Evolutionary conservation across 139 green algal genomes (phyloP).

Genomic region (Picochlorum sp.): DNA sequence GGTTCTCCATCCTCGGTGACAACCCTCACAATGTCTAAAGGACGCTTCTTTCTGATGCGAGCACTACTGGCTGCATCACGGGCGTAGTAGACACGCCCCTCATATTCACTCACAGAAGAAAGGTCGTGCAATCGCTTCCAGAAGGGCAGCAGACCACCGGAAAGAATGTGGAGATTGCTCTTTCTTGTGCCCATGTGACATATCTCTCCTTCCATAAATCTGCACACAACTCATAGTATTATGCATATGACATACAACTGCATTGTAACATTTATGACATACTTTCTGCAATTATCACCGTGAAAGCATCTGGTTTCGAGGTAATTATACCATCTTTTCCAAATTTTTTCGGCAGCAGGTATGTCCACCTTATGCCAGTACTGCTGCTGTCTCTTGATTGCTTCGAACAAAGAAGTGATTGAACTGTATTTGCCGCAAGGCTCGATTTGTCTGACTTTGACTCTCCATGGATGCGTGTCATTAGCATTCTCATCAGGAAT

Average conservation of each 20-base stretch:
- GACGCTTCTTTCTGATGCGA: neutral
- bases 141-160: constrained; percentile 18
- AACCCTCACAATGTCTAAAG: neutral
- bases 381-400: too few relatives aligned
- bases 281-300: constrained; percentile 16
- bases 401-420: too few relatives aligned
- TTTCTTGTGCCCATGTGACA: constrained; percentile 9
- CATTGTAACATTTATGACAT: neutral
- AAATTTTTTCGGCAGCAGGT: constrained; percentile 15
- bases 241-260: neutral
- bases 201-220: neutral
- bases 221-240: neutral
- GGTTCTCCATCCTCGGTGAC: constrained; percentile 7
- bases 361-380: neutral
- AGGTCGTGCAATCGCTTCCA: constrained; percentile 11
- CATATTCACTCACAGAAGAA: neutral
- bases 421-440: too few relatives aligned
- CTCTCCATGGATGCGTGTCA: too few relatives aligned
- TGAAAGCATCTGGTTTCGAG: constrained; percentile 8
- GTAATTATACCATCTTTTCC: constrained; percentile 26
- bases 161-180: constrained; percentile 16
- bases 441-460: too few relatives aligned
- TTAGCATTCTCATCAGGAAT: too few relatives aligned
- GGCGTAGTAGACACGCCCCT: neutral
- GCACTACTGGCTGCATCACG: neutral